Evolutionary conservation across 805 yeast species (phyloP), one percentile per base, ranked within the genome.

Genomic region (Yarrowia deformans): DNA sequence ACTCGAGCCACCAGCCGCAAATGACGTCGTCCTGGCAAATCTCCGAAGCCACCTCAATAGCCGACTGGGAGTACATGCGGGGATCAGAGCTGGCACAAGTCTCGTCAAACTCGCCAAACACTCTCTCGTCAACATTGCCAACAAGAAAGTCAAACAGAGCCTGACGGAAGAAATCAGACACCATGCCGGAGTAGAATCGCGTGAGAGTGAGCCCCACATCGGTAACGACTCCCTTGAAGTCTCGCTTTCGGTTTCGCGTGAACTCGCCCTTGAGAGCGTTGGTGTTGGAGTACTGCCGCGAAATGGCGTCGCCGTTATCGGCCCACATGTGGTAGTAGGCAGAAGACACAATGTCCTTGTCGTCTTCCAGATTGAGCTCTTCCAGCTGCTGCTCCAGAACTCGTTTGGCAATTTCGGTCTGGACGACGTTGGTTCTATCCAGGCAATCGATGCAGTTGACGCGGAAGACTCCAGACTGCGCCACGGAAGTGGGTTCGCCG

Each of bases 261-360:
- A 76, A 83, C 68, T 83, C 85, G 8, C 85, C 85, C 70, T 83
- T 83, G 70, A 85, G 75, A 0, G 88, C 88, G 74, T 83, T 83
- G 0, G 89, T 85, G 6, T 85, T 84, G 2, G 88, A 84, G 73
- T 88, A 88, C 70, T 87, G 88, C 58, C 83, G 85, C 12, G 90
- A 86, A 34, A 88, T 84, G 23, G 84, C 86, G 73, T 88, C 90
- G 1, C 90, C 91, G 74, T 88, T 87, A 73, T 87, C 89, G 1
- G 91, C 91, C 91, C 91, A 88, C 12, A 83, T 56, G 52, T 75
- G 71, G 42, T 81, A 80, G 68, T 75, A 80, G 23, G 45, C 19
- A 46, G 69, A 48, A 70, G 76, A 70, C 77, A 80, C 10, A 48
- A 35, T 50, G 12, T 45, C 64, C 2, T 16, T 49, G 39, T 54